A percentile compares a stretch with the other conserved stretches of the same genome.
These are phyloP conservation scores for Secale cereale DNA, from an alignment of 176 grass and related monocot genomes.

Conservation along the genomic window DNA sequence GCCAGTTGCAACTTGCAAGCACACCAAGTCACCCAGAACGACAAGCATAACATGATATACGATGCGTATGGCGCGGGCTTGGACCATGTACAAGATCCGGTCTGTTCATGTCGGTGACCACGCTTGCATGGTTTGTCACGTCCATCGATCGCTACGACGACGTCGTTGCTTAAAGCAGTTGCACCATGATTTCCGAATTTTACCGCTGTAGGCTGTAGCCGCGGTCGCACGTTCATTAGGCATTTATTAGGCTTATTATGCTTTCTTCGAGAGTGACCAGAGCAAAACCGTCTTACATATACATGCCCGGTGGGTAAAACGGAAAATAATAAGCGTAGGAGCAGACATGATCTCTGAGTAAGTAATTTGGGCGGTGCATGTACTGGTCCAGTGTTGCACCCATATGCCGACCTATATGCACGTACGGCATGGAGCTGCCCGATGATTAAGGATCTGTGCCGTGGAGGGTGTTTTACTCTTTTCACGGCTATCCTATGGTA, in stretches of 20 bases:
- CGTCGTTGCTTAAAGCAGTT: not conserved
- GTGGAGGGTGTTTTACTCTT: not conserved
- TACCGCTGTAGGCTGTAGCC: no score
- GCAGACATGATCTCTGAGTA: no score
- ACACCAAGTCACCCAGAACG: not conserved
- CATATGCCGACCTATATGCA: not conserved
- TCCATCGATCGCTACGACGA: not conserved
- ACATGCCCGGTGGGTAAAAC: not conserved
- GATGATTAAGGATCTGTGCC: constrained; percentile 31
- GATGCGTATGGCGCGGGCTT: not conserved
- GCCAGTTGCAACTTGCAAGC: no score
- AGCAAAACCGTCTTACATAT: no score
- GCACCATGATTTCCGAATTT: not conserved
- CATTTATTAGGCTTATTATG: no score
- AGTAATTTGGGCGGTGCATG: not conserved
- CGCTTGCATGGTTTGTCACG: not conserved
- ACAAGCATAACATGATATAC: not conserved
- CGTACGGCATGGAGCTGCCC: not conserved
- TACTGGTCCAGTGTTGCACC: not conserved
- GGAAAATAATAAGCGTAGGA: not conserved
- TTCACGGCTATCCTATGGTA: not conserved
- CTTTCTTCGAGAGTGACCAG: no score
- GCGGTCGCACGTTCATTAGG: no score
- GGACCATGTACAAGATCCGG: not conserved
- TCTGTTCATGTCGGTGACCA: not conserved